Evolutionary conservation across 148 eudicot species (phyloP), one percentile per base, ranked within the genome.

Genomic region (Vaccinium macrocarpon): DNA sequence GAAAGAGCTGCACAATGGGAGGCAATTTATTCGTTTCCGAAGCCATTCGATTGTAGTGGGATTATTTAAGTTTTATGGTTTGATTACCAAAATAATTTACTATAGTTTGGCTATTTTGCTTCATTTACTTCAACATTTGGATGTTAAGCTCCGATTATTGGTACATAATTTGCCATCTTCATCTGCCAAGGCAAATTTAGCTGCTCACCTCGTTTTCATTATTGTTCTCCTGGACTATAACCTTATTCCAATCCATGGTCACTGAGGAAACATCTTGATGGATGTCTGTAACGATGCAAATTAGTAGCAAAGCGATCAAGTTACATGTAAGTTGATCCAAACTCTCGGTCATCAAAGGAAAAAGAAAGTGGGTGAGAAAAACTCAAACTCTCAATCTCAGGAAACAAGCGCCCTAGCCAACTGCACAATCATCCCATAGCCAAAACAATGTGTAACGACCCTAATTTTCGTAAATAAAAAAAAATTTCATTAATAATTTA

Each of bases 401-500:
- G 21, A n/a, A n/a, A 38, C 12, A 29, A 14, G 81, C 82, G 75
- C 83, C 82, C 87, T 85, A 84, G 85, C 85, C 87, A 82, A 84
- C 89, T 87, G 89, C 87, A 81, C 89, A 85, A 84, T 83, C 85
- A 87, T 78, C 79, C 82, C 84, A 19, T 9, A 1, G 11, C 7
- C 21, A 57, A 4, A 57, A 57, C 19, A 42, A 42, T 35, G 38
- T 2, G 38, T n/a, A n/a, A n/a, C n/a, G n/a, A n/a, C n/a, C n/a
- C n/a, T n/a, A n/a, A n/a, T n/a, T n/a, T n/a, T n/a, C n/a, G n/a
- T n/a, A n/a, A n/a, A n/a, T n/a, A n/a, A n/a, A n/a, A n/a, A n/a
- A n/a, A n/a, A n/a, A n/a, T n/a, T n/a, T n/a, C n/a, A n/a, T n/a
- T n/a, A n/a, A n/a, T n/a, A n/a, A n/a, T n/a, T n/a, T n/a, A n/a